Evolutionary conservation across 2,329 filamentous ascomycete species (phyloP).

Genomic region (Fusarium siculi): DNA sequence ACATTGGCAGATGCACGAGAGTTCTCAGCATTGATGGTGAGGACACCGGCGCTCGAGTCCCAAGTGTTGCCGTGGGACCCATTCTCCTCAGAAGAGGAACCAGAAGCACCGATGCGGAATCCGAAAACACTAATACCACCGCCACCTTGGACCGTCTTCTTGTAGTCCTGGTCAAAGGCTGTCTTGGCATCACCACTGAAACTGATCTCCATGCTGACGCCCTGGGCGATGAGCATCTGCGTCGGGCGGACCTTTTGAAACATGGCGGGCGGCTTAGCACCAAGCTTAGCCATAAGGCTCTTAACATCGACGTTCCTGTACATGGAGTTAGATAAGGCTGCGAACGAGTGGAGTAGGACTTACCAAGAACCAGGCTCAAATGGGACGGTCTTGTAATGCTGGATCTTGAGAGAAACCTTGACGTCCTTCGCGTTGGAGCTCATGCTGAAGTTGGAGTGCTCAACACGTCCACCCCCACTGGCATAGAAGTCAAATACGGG

Average conservation of each 20-base stretch:
- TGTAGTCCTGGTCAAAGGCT: not conserved
- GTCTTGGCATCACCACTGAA: not conserved
- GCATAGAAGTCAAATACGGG: not conserved
- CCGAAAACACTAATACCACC: not conserved
- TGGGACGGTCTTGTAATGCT: not conserved
- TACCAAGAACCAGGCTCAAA: not conserved
- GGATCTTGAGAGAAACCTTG: not conserved
- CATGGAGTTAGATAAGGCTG: accelerated
- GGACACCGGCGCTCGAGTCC: not conserved
- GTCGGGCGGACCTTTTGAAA: not conserved
- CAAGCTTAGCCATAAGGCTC: not conserved
- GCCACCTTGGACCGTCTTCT: not conserved
- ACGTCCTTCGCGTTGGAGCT: not conserved
- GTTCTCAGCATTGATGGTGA: not conserved
- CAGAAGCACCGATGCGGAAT: not conserved
- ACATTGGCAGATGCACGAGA: not conserved
- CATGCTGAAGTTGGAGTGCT: not conserved
- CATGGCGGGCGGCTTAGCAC: not conserved
- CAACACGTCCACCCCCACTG: not conserved
- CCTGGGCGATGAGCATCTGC: not conserved
- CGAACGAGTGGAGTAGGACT: accelerated
- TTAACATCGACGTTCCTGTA: not conserved
- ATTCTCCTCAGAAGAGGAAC: not conserved
- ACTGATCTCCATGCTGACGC: not conserved
- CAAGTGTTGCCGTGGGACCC: not conserved